phyloP scores from a whole-genome alignment of 306 rosid species.

The Trichosanthes cucumerina region DNA sequence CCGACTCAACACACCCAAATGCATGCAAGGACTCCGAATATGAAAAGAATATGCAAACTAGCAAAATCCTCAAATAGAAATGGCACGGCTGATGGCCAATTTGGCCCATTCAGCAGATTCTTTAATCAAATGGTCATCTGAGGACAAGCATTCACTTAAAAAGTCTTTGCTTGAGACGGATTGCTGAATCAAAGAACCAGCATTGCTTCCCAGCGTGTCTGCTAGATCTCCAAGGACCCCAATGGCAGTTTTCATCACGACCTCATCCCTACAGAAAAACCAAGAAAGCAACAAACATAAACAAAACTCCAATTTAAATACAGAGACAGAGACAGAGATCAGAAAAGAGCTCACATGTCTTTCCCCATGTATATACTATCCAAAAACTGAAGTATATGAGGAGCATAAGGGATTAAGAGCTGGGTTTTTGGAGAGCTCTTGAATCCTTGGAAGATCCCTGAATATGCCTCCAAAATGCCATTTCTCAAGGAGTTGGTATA shows the following conservation, averaged over 20 bases:
- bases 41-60: conserved; percentile 22
- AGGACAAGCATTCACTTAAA: conserved; percentile 68
- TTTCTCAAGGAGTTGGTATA: conserved; percentile 87
- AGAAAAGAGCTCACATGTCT: conserved; percentile 57
- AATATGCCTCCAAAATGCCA: conserved; percentile 89
- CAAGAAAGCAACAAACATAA: not conserved
- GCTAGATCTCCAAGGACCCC: conserved; percentile 93
- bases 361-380: conserved; percentile 72
- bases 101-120: conserved; percentile 96
- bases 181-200: conserved; percentile 69
- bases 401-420: conserved; percentile 77
- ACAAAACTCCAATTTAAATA: not conserved
- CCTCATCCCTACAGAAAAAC: conserved; percentile 60
- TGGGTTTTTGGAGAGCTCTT: conserved; percentile 81
- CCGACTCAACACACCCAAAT: conserved; percentile 61
- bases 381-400: conserved; percentile 80
- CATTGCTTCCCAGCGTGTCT: conserved; percentile 66
- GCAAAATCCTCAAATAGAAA: conserved; percentile 48
- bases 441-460: conserved; percentile 90
- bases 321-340: not conserved
- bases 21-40: conserved; percentile 49
- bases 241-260: conserved; percentile 73
- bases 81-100: conserved; percentile 73
- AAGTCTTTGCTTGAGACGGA: conserved; percentile 81
- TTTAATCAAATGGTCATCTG: conserved; percentile 68